Evolutionary conservation across 176 grass and related monocot genomes (phyloP), one percentile per base, ranked within the genome.

Genomic region (Carex pumila): DNA sequence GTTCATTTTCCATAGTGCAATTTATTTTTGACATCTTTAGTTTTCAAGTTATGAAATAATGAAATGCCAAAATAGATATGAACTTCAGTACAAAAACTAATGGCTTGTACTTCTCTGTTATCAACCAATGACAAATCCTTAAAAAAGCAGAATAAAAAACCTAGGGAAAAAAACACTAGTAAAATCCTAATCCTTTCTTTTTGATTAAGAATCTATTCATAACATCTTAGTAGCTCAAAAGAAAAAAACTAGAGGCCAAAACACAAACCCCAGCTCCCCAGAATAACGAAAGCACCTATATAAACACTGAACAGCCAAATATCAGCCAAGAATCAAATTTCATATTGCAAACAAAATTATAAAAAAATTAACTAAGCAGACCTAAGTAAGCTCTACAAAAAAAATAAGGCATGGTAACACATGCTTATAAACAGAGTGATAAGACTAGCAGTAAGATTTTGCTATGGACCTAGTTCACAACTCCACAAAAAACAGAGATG

Each of bases 341-440:
- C 25, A 77, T 56, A 77, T 12, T 55, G 50, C 22, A 77, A 32
- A 25, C 25, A 25, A 25, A 25, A 25, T 25, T 25, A 25, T 25
- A 0, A 25, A 25, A 25, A 77, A 77, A 10, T 14, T 50, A 73
- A 73, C 41, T 56, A 77, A 77, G 41, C 73, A 31, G 22, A 55
- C 73, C 73, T 17, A 75, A 52, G 37, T 53, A 76, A 55, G 22
- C 73, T 77, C 47, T 77, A 77, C 50, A 77, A 55, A 77, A 25
- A 25, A 30, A 30, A 76, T 50, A 31, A 34, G 50, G 50, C 50
- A 32, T 17, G 21, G 52, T 49, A 71, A 34, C 50, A 52, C 70
- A 73, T 29, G 43, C 70, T 47, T 49, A 73, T 77, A 18, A 56
- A 77, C 73, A 77, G 50, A 77, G 22, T 22, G 18, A 17, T 32